phyloP scores from a whole-genome alignment of 306 rosid species.

The Canavalia gladiata region DNA sequence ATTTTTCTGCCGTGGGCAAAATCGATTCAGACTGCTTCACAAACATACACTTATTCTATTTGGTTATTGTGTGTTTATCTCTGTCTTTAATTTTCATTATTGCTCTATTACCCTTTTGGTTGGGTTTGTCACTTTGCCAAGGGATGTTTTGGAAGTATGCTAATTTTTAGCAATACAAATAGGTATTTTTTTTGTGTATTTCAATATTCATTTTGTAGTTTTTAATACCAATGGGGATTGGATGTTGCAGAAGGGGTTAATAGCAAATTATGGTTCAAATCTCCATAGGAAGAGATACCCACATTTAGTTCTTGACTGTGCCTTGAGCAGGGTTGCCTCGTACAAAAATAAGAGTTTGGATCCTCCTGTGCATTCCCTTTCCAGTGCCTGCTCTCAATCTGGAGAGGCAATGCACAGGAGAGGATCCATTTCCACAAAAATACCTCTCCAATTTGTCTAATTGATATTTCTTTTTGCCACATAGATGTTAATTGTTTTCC shows the following conservation, averaged over 20 bases:
- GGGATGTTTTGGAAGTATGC: constrained; percentile 6
- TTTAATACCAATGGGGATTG: not conserved
- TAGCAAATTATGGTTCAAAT: not conserved
- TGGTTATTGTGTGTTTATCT: not conserved
- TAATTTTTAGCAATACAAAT: constrained; percentile 12
- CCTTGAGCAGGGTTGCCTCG: not conserved
- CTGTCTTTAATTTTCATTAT: not conserved
- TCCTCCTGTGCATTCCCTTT: too few species aligned
- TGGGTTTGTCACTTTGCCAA: constrained; percentile 9
- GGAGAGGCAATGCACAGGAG: too few species aligned
- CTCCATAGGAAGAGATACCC: not conserved
- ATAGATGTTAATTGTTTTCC: constrained; percentile 25
- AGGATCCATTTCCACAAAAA: too few species aligned
- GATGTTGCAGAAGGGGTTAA: not conserved
- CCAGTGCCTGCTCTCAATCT: too few species aligned
- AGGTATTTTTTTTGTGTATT: not conserved
- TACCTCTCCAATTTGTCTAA: not conserved
- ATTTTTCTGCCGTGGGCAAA: too few species aligned
- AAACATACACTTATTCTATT: not conserved
- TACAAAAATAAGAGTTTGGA: too few species aligned
- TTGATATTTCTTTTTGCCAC: constrained; percentile 22
- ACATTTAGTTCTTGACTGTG: not conserved
- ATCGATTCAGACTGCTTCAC: too few species aligned
- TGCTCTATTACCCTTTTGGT: not conserved
- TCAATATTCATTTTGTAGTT: constrained; percentile 19